Evolutionary conservation across 495 filamentous ascomycete species (phyloP), one percentile per base, ranked within the genome.

Genomic region (Ascodesmis nigricans): DNA sequence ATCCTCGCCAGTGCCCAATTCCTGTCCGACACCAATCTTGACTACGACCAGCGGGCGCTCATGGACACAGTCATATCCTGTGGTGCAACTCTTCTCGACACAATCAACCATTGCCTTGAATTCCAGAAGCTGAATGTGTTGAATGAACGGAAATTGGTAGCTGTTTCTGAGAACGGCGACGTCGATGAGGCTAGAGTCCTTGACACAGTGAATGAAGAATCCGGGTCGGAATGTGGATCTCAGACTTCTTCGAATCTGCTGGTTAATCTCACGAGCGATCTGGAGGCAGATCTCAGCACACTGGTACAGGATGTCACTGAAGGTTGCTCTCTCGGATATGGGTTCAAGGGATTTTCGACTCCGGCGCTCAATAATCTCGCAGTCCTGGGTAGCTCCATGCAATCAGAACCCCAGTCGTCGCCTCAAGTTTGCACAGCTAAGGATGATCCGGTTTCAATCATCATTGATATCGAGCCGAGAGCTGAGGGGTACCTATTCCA

Each of bases 31-130:
- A 67, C 61, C 0, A 40, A 56, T 11, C 54, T 70, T 3, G 56
- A 65, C 22, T 47, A 53, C 3, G 55, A 60, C 39, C 73, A 78
- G 47, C 55, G 56, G 18, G 70, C 66, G n/a, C 60, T 79, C 26
- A 58, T 80, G 1, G 64, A 75, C 31, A 80, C 75, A 4, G 66
- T 87, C 34, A 69, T 78, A 32, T 67, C 69, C 3, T 87, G 75
- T 38, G 74, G 73, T 0, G 65, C 67, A 34, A 83, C 78, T 0
- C 49, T 87, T 1, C 57, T 90, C 9, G 78, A 87, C 41, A 79
- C 75, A 0, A 73, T 82, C 50, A 73, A 80, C 39, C 74, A 82
- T 47, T 70, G 75, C 0, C 59, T 81, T 1, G 73, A 79, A 42
- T 76, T 69, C 47, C 70, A 67, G 40, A 78, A 76, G 41, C 67